phyloP scores from a whole-genome alignment of 163 green algal genomes.

The Coccomyxa subellipsoidea region DNA sequence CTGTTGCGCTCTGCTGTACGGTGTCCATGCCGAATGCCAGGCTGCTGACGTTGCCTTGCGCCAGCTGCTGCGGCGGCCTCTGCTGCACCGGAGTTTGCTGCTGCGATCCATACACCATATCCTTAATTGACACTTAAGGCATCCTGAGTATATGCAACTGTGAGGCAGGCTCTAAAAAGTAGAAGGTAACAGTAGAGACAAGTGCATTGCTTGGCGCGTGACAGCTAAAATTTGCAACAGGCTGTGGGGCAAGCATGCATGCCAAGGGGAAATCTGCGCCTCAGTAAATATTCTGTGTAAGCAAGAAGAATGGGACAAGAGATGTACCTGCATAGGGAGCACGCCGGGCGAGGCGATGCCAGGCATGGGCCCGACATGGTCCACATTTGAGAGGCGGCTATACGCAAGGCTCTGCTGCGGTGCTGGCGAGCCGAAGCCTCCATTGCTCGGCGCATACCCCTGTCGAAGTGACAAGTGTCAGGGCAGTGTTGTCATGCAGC shows the following conservation, averaged over 20 bases:
- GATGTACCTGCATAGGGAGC: too few species aligned
- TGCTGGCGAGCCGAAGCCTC: background rate
- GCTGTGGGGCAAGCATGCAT: too few species aligned
- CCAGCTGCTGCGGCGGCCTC: background rate
- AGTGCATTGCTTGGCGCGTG: too few species aligned
- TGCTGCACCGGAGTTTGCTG: background rate
- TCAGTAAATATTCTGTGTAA: too few species aligned
- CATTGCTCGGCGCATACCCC: background rate
- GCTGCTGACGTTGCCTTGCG: background rate
- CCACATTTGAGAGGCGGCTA: background rate
- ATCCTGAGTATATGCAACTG: too few species aligned
- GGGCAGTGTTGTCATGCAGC: too few species aligned
- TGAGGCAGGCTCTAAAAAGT: too few species aligned
- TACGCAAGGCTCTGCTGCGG: too few species aligned
- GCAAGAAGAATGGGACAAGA: too few species aligned
- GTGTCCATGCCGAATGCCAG: conserved; percentile 2
- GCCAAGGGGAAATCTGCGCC: too few species aligned
- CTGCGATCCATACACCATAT: background rate
- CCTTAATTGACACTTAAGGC: background rate
- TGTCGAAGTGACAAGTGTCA: background rate
- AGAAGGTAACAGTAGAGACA: too few species aligned
- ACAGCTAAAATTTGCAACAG: too few species aligned
- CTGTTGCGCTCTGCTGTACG: background rate
- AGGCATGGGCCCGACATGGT: background rate
- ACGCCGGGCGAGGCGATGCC: background rate